Evolutionary conservation across 441 rosid species (phyloP).

Genomic region (Geranium incanum): DNA sequence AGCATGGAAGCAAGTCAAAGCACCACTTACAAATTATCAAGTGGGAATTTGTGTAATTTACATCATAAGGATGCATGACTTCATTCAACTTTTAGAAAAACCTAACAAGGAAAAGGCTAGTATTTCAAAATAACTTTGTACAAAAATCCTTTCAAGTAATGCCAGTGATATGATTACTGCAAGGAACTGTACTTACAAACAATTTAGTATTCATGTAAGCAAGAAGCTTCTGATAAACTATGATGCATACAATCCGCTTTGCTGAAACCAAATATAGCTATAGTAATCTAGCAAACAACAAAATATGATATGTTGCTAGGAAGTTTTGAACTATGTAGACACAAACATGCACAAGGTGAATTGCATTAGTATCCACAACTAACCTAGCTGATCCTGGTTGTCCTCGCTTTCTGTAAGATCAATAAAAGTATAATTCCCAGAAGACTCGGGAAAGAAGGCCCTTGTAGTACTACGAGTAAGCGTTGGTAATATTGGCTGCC

Average conservation of each 20-base stretch:
- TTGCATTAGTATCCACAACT: conserved; percentile 5
- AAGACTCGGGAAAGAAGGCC: conserved; percentile 13
- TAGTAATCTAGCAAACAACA: too few relatives aligned
- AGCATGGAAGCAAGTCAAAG: neutral
- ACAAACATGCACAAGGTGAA: neutral
- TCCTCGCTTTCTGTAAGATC: neutral
- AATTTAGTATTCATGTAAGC: too few relatives aligned
- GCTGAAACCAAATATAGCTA: too few relatives aligned
- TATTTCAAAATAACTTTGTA: too few relatives aligned
- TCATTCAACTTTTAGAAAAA: too few relatives aligned
- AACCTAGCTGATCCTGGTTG: conserved; percentile 20
- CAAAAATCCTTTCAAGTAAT: too few relatives aligned
- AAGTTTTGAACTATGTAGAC: neutral
- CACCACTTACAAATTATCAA: neutral
- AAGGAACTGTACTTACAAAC: too few relatives aligned
- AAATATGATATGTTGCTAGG: neutral
- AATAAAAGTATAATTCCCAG: conserved; percentile 8
- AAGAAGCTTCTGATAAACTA: too few relatives aligned
- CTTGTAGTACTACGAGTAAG: conserved; percentile 8
- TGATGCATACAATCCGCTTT: too few relatives aligned
- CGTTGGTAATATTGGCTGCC: conserved; percentile 16
- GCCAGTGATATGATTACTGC: too few relatives aligned
- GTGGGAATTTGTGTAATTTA: neutral
- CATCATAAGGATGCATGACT: too few relatives aligned
- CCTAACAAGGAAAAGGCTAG: too few relatives aligned